Base-by-base conservation (phyloP, 1,284 basidiomycete species). In the Ustilago tritici region DNA sequence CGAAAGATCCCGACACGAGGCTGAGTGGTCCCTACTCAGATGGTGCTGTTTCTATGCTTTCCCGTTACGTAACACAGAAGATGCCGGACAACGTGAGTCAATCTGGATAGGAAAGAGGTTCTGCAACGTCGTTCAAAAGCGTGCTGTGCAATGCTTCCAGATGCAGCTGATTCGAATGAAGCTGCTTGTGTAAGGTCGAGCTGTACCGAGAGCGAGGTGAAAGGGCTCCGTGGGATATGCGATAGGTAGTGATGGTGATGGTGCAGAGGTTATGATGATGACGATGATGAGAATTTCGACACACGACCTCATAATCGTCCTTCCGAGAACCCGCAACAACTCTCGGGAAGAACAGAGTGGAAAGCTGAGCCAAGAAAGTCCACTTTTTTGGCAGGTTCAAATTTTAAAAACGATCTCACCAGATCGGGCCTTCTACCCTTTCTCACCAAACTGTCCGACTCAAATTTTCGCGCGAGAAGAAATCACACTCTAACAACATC, bases 241-340 rank as follows among this genome's bases (percentile, higher is more conserved):
- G 47, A 31, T 28, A 28, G 49, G 8, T 52, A 28, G 31, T 52
- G 49, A 14, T 52, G 49, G 19, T 49, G 47, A 17, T 41, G 23
- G 23, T 15, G 11, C 12, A 41, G 14, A 41, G 17, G 40, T 17
- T 41, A 6, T 11, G 7, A 17, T 41, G 43, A 50, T 28, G 55
- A 57, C 35, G 46, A 57, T 65, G 52, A 65, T 65, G 52, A 65
- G 63, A 31, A 65, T 11, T 11, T 54, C 52, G 63, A 55, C 63
- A 56, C 52, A 31, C 49, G 19, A 49, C n/a, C 40, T 41, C 23
- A 28, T 3, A 28, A 28, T 28, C 23, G 23, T 28, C 2, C 14
- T 46, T 46, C 14, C 7, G 43, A n/a, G n/a, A 32, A 47, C 28
- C 49, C 49, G 23, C 49, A 32, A 28, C 23, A 28, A 28, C 11